A percentile compares a stretch with the other conserved stretches of the same genome.
Evolutionary conservation across 345 rosid species (phyloP).

Genomic region (Moringa oleifera): DNA sequence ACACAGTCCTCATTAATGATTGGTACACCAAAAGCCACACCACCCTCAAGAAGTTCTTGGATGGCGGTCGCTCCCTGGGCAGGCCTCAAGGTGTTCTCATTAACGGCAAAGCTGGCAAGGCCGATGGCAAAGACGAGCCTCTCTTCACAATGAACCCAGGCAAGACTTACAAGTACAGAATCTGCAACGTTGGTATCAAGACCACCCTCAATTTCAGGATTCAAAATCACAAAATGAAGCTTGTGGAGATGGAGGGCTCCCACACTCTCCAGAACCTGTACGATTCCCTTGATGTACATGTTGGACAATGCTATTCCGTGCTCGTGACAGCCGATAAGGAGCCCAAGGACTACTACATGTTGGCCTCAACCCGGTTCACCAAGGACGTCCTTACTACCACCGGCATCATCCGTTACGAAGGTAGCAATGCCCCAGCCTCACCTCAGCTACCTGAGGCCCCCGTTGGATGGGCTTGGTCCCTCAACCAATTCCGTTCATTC

Average conservation of each 20-base stretch:
- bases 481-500: slow-evolving; percentile 68
- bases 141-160: slow-evolving; percentile 65
- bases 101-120: slow-evolving; percentile 47
- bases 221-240: slow-evolving; percentile 67
- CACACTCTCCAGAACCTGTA: slow-evolving; percentile 57
- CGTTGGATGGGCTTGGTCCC: slow-evolving; percentile 71
- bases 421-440: slow-evolving; percentile 34
- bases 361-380: slow-evolving; percentile 58
- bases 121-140: slow-evolving; percentile 26
- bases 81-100: slow-evolving; percentile 54
- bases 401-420: slow-evolving; percentile 43
- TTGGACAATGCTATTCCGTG: slow-evolving; percentile 60
- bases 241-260: slow-evolving; percentile 76
- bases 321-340: slow-evolving; percentile 55
- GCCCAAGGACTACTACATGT: slow-evolving; percentile 51
- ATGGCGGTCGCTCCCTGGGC: slow-evolving; percentile 48
- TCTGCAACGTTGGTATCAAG: slow-evolving; percentile 59
- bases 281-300: slow-evolving; percentile 63
- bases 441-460: slow-evolving; percentile 42
- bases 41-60: slow-evolving; percentile 39
- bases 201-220: slow-evolving; percentile 57
- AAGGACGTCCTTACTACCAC: slow-evolving; percentile 29
- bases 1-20: slow-evolving; percentile 50
- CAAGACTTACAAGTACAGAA: slow-evolving; percentile 56
- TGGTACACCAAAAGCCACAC: slow-evolving; percentile 58